Percentiles rank a stretch among this genome's conserved stretches.
Conservation (phyloP, 371 early-diverging fungal species). For the Syncephalastrum monosporum region DNA sequence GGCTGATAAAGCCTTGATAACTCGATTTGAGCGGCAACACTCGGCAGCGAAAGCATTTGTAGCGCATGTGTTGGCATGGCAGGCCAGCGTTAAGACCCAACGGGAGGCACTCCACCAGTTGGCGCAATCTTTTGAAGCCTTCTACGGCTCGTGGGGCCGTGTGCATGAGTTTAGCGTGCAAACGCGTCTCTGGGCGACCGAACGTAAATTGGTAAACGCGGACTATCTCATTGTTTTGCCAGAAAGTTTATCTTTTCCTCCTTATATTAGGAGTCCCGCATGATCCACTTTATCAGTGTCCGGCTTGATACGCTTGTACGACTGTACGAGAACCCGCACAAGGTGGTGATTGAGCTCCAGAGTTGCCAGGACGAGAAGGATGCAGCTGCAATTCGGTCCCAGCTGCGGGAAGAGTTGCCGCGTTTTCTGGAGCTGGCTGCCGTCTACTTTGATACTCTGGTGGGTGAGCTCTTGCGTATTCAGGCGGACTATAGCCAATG, state of each 20-base stretch:
- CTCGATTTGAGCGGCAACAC: conserved; percentile 51
- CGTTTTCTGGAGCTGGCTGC: conserved; percentile 52
- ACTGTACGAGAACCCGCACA: conserved; percentile 56
- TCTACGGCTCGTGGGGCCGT: conserved; percentile 36
- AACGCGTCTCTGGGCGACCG: conserved; percentile 3
- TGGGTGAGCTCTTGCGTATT: conserved; percentile 47
- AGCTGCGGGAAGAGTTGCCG: conserved; percentile 71
- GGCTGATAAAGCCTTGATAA: conserved; percentile 35
- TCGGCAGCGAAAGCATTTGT: conserved; percentile 31
- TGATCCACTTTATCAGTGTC: conserved; percentile 7
- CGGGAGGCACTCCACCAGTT: conserved; percentile 50
- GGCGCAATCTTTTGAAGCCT: conserved; percentile 46
- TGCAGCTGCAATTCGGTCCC: conserved; percentile 66
- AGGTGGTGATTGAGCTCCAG: conserved; percentile 40
- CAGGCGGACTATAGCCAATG: conserved; percentile 44
- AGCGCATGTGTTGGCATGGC: conserved; percentile 38
- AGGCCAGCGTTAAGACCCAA: conserved; percentile 39
- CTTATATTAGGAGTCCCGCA: background rate
- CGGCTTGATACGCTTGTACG: conserved; percentile 40
- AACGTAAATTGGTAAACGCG: too few species aligned
- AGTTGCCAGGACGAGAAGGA: conserved; percentile 51
- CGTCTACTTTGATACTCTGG: conserved; percentile 54
- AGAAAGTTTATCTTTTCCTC: too few species aligned
- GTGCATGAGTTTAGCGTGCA: conserved; percentile 6
- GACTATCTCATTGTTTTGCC: too few species aligned